Conservation (phyloP, 2,329 filamentous ascomycete species). For the Fusarium veterinarium region DNA sequence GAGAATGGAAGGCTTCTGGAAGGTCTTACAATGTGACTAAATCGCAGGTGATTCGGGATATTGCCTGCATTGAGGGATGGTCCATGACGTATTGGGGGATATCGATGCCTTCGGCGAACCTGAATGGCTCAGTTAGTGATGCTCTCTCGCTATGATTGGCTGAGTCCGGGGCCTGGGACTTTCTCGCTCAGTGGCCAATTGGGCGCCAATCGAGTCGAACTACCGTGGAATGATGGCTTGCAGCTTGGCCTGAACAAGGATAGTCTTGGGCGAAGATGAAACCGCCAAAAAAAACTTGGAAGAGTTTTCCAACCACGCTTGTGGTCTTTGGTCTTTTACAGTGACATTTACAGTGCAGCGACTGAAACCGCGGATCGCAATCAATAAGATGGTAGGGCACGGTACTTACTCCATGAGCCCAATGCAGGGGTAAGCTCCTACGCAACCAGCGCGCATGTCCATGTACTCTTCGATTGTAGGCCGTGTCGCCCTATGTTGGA, state of each 20-base stretch:
- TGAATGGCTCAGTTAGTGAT: conserved; percentile 2
- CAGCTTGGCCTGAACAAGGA: background rate
- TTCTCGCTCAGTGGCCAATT: background rate
- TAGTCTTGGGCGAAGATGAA: background rate
- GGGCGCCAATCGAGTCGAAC: background rate
- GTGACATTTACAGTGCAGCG: background rate
- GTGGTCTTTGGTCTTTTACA: background rate
- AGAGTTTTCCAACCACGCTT: background rate
- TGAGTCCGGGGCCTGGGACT: background rate
- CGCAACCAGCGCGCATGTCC: conserved; percentile 28
- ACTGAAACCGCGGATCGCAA: background rate
- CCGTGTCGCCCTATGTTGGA: conserved; percentile 3
- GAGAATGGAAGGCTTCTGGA: background rate
- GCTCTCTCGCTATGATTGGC: background rate
- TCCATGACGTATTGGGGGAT: conserved; percentile 26
- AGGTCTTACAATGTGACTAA: conserved; percentile 16
- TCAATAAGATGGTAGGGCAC: background rate
- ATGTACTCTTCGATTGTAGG: conserved; percentile 19
- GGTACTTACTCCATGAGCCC: conserved; percentile 28
- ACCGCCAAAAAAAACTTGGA: background rate
- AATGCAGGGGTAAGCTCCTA: conserved; percentile 24
- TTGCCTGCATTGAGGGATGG: conserved; percentile 16
- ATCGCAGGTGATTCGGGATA: conserved; percentile 25
- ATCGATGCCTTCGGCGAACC: conserved; percentile 23
- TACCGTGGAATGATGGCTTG: background rate